Conservation (phyloP, 768 basidiomycete species). For the Russula emetica region DNA sequence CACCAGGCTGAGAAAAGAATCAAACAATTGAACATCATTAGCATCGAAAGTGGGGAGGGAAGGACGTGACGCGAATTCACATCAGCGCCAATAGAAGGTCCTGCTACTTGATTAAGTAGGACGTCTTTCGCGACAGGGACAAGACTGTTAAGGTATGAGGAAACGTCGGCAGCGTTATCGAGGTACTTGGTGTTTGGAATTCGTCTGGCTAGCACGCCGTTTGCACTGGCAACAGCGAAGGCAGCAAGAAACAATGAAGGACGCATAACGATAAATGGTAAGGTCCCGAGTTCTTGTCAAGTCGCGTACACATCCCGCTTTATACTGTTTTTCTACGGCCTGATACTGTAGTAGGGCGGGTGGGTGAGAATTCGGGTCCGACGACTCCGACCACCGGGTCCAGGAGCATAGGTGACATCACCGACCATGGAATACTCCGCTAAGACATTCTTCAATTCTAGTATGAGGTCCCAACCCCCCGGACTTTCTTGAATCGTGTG, state of each 20-base stretch:
- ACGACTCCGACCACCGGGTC: too few relatives aligned
- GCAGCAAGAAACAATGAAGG: background rate
- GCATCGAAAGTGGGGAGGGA: too few relatives aligned
- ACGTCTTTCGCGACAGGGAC: conserved; percentile 10
- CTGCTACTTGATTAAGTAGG: conserved; percentile 1
- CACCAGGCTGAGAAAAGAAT: conserved; percentile 14
- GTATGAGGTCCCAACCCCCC: too few relatives aligned
- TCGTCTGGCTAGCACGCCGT: background rate
- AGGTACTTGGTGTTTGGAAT: background rate
- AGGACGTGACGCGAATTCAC: background rate
- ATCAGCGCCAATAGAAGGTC: conserved; percentile 12
- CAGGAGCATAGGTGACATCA: too few relatives aligned
- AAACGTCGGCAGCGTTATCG: background rate
- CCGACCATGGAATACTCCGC: too few relatives aligned
- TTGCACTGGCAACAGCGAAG: conserved; percentile 6
- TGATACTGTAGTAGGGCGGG: too few relatives aligned
- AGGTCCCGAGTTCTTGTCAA: too few relatives aligned
- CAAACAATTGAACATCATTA: background rate
- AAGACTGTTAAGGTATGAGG: conserved; percentile 3
- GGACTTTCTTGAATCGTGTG: too few relatives aligned
- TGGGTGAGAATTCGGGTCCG: too few relatives aligned
- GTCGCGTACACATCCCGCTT: too few relatives aligned
- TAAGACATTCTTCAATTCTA: too few relatives aligned
- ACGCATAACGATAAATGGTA: conserved; percentile 3
- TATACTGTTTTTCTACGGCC: too few relatives aligned